Base-by-base conservation (phyloP, 2,329 filamentous ascomycete species). In the Geosmithia flava region DNA sequence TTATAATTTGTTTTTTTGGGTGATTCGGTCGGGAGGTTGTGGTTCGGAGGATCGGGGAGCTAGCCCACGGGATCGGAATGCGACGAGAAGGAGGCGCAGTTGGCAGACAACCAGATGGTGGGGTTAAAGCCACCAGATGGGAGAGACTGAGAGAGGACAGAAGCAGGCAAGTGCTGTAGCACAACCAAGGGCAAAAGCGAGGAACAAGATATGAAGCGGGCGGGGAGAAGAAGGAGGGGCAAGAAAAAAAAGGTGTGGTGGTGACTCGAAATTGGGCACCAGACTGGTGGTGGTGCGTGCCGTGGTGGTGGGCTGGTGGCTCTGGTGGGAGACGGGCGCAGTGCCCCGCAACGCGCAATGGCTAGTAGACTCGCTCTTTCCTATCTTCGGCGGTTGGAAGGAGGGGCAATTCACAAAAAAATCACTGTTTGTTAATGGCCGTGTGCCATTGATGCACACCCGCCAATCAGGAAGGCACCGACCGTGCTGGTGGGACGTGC, bases 221-320 rank as follows among this genome's bases (percentile, higher is more conserved):
- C 33, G 33, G 33, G 17, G 19, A 47, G 39, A 17, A 42, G 42
- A 44, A 20, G 47, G 41, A 37, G 47, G 41, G 40, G 23, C 37
- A 20, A 19, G 11, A 47, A 47, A 43, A 33, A 16, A 16, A 20
- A 20, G 20, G 47, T 29, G 37, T 37, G 19, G 37, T 43, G 20
- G 44, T 46, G 44, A 49, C 39, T 48, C 20, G 47, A 46, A 43
- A 44, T 48, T 48, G 47, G 47, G 47, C 47, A 48, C 41, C 29
- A n/a, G 20, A 16, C 23, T 27, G 13, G 33, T 37, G 33, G 33
- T 37, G 33, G 33, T 27, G 23, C 23, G 23, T 5, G 23, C 23
- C 23, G 23, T 27, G 23, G 23, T 27, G 23, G 23, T 27, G 23
- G 23, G 23, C 23, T 27, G 23, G 23, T 27, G 23, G 8, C 23